A percentile compares a stretch with the other conserved stretches of the same genome.
phyloP scores from a whole-genome alignment of 2,329 filamentous ascomycete genomes.

The Fusarium tricinctum region DNA sequence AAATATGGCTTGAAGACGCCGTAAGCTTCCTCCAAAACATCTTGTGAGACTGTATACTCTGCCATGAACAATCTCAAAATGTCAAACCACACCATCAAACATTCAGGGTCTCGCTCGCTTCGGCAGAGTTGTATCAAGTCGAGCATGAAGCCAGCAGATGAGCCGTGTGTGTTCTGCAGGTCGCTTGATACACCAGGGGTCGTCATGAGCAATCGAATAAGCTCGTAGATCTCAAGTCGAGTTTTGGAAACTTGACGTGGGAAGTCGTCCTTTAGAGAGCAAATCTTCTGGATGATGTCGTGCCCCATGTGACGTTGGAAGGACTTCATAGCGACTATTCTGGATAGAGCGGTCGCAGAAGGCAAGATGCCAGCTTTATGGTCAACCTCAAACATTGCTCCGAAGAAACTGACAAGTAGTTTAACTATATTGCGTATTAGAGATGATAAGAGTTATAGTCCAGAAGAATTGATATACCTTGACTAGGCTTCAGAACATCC shows the following conservation, averaged over 20 bases:
- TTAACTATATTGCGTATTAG: conserved; percentile 55
- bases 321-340: conserved; percentile 63
- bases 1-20: conserved; percentile 71
- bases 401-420: conserved; percentile 67
- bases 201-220: conserved; percentile 62
- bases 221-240: conserved; percentile 65
- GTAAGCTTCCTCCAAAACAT: conserved; percentile 66
- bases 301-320: conserved; percentile 65
- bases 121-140: conserved; percentile 66
- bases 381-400: conserved; percentile 70
- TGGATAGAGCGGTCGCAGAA: conserved; percentile 66
- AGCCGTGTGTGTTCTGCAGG: conserved; percentile 61
- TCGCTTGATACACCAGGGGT: conserved; percentile 60
- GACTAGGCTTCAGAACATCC: conserved; percentile 63
- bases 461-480: conserved; percentile 55
- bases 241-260: conserved; percentile 66
- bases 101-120: conserved; percentile 69
- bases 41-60: conserved; percentile 61
- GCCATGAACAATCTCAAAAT: conserved; percentile 62
- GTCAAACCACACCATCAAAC: conserved; percentile 70
- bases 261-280: conserved; percentile 69
- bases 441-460: background rate
- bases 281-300: conserved; percentile 65
- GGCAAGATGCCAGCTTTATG: conserved; percentile 71
- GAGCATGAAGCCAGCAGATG: conserved; percentile 61